These are phyloP conservation scores for Passiflora organensis DNA, from an alignment of 345 rosid species.

Conservation along the genomic window DNA sequence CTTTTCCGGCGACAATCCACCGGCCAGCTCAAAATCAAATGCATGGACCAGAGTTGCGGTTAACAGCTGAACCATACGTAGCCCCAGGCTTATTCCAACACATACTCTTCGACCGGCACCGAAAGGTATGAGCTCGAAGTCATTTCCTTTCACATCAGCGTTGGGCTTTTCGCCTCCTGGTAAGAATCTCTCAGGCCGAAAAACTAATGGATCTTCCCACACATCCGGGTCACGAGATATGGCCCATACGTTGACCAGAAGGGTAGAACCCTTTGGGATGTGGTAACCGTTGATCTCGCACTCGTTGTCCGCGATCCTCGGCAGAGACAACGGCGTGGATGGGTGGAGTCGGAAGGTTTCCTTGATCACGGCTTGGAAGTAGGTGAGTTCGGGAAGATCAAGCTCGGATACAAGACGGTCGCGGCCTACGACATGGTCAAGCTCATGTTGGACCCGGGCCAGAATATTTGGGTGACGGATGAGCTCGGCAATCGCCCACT, in stretches of 20 bases:
- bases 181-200: conserved; percentile 22
- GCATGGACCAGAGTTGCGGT: conserved; percentile 19
- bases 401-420: conserved; percentile 13
- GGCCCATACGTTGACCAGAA: conserved; percentile 26
- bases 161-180: conserved; percentile 8
- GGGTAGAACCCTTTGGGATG: conserved; percentile 21
- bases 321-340: conserved; percentile 21
- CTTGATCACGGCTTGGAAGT: conserved; percentile 24
- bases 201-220: conserved; percentile 22
- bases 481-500: conserved; percentile 87
- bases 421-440: conserved; percentile 31
- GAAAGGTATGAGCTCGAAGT: conserved; percentile 27
- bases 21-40: conserved; percentile 18
- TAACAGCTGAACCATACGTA: conserved; percentile 19
- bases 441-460: conserved; percentile 43
- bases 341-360: conserved; percentile 30
- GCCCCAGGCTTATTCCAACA: conserved; percentile 20
- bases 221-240: conserved; percentile 19
- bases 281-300: conserved; percentile 21
- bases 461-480: conserved; percentile 63
- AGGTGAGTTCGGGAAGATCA: conserved; percentile 17
- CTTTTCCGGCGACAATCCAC: conserved; percentile 10
- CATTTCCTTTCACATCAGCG: conserved; percentile 18
- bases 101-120: conserved; percentile 32
- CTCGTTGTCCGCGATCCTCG: conserved; percentile 13